These are phyloP conservation scores for Eucalyptus polyanthemos DNA, from an alignment of 345 rosid genomes.

Conservation along the genomic window DNA sequence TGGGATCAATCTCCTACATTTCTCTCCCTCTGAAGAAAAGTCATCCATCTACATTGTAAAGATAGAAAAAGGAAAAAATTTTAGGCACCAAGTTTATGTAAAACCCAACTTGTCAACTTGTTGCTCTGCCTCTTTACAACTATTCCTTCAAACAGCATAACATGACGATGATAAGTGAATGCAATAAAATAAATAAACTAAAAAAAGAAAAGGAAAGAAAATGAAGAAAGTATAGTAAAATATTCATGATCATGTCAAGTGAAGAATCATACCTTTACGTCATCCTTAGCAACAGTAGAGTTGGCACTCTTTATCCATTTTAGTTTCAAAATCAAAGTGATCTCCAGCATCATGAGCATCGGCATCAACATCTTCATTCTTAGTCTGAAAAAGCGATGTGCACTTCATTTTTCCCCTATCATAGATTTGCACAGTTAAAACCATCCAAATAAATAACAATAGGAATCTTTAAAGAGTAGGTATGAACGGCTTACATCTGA, in stretches of 20 bases:
- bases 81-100: background rate
- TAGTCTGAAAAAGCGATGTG: background rate
- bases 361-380: conserved; percentile 12
- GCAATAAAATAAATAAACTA: too few relatives aligned
- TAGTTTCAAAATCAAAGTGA: background rate
- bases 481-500: background rate
- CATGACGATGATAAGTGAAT: background rate
- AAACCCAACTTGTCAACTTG: background rate
- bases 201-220: too few relatives aligned
- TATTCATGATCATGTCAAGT: too few relatives aligned
- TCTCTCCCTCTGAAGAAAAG: background rate
- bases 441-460: background rate
- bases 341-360: conserved; percentile 5
- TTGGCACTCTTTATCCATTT: too few relatives aligned
- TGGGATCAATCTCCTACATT: background rate
- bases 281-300: too few relatives aligned
- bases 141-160: background rate
- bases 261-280: too few relatives aligned
- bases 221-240: too few relatives aligned
- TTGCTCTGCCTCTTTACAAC: background rate
- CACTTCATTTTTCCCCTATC: background rate
- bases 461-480: background rate
- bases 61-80: background rate
- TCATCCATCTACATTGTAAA: background rate
- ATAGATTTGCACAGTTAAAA: background rate